phyloP scores from a whole-genome alignment of 768 basidiomycete genomes.

The Collybiopsis luxurians region DNA sequence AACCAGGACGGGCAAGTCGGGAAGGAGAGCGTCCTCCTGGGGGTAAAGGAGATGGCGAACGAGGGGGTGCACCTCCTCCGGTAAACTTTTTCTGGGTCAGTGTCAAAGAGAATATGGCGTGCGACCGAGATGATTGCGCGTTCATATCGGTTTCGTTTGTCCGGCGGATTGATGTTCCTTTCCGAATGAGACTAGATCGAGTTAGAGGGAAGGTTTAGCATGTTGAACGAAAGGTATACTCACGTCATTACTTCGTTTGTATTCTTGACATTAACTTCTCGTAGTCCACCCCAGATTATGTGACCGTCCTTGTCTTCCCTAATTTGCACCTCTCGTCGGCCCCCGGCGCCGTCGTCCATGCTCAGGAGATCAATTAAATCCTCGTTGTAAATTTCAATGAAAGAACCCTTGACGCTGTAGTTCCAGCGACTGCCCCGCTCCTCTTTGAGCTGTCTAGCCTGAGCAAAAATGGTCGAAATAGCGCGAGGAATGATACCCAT shows the following conservation, averaged over 20 bases:
- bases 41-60: conserved; percentile 77
- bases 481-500: conserved; percentile 97
- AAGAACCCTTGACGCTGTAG: conserved; percentile 82
- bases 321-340: conserved; percentile 86
- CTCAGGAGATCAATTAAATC: conserved; percentile 94
- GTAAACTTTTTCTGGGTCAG: conserved; percentile 86
- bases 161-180: conserved; percentile 86
- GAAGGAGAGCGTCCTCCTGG: conserved; percentile 73
- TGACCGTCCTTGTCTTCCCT: conserved; percentile 96
- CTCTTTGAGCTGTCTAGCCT: conserved; percentile 73
- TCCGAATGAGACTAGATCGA: conserved; percentile 69
- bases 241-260: conserved; percentile 90
- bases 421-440: conserved; percentile 76
- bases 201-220: conserved; percentile 14
- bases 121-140: conserved; percentile 94
- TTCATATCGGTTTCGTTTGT: conserved; percentile 99
- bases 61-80: conserved; percentile 66
- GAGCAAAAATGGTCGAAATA: conserved; percentile 82
- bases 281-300: conserved; percentile 95
- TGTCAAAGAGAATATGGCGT: conserved; percentile 98
- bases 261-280: conserved; percentile 86
- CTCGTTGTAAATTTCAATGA: conserved; percentile 98
- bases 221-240: conserved; percentile 28
- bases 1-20: conserved; percentile 80
- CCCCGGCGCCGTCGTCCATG: conserved; percentile 63